Evolutionary conservation across 2,329 filamentous ascomycete species (phyloP), one percentile per base, ranked within the genome.

Genomic region (Colletotrichum cuscutae): DNA sequence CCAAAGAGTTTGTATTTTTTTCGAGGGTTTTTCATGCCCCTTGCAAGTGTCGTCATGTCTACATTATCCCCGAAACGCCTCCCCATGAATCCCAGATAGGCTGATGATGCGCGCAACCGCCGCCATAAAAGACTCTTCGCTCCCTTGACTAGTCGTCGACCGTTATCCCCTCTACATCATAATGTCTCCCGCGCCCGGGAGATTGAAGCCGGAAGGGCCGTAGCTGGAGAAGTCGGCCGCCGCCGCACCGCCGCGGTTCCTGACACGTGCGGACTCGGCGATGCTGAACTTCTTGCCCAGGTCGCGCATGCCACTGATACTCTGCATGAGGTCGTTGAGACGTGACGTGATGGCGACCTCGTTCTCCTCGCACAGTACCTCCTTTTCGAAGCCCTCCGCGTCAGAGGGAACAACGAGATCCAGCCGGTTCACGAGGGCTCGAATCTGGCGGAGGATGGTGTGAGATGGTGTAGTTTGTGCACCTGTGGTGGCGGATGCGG

Each of bases 371-470:
- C 93, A 91, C 49, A 93, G 86, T 49, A 94, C 89, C 81, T 97
- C 93, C 42, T 89, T 86, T 32, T 91, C 86, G 79, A 96, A 94
- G 0, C 89, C 87, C 56, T 87, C 86, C 30, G 87, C 84, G 77
- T 94, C 88, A 2, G 92, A 87, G 3, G 96, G 95, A 5, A 93
- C 91, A 66, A 98, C 89, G 22, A 98, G 91, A 52, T 93, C 93
- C 32, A 98, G 89, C 64, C 96, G 93, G 62, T 92, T 92, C 74
- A 98, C 89, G 53, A 98, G 91, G 2, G 95, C 93, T 78, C 95
- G 94, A 75, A 98, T 95, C 75, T 94, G 94, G 74, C 97, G 95
- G 37, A 99, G 90, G 54, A 98, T 92, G 1, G 91, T 88, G 78
- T 95, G 89, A 7, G 94, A 90, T 0, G 87, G 87, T 1, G 80